Evolutionary conservation across 257 asterid genomes (phyloP), one percentile per base, ranked within the genome.

Genomic region (Eustoma russellianum): DNA sequence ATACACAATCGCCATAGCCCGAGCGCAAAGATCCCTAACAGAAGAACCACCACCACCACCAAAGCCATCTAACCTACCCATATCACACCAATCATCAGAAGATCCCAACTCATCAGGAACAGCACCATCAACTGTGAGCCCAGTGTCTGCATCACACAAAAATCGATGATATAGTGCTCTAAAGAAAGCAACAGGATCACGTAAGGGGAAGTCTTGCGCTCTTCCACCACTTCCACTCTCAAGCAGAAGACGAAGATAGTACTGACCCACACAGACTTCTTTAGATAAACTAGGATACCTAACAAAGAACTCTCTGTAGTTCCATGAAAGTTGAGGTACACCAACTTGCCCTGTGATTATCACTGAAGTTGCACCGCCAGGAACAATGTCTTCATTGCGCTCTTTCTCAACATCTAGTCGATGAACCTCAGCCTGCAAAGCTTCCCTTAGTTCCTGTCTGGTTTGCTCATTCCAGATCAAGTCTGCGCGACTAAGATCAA

Each of bases 21-120:
- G 83, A 16, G 99, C 99, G 74, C 97, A 92, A 55, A 92, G 97
- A 77, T 92, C 99, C 81, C 99, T 81, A 54, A 92, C 99, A 13
- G 90, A 92, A 62, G 92, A 88, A 54, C 97, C 99, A 47, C 99
- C 99, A 34, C 95, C 97, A 50, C 99, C 99, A 55, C 99, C 99
- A 70, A 92, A 92, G 68, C 99, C 99, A 81, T 92, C 99, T 64
- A 92, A 78, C 60, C 97, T 81, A 60, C 90, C 97, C 91, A 88
- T 78, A 81, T 92, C 97, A 72, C 99, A 92, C 99, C 99, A 92
- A 77, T 92, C 94, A 73, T 85, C 97, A 55, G 97, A 80, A 48
- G 95, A 81, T 12, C 99, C 99, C 90, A 92, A 77, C 71, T 92
- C 94, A 81, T 92, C 99, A 53, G 97, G 97, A 63, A 92, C 72